A percentile compares a stretch with the other conserved stretches of the same genome.
Evolutionary conservation across 495 filamentous ascomycete species (phyloP).

Genomic region (Hypoxylon subgilvum): DNA sequence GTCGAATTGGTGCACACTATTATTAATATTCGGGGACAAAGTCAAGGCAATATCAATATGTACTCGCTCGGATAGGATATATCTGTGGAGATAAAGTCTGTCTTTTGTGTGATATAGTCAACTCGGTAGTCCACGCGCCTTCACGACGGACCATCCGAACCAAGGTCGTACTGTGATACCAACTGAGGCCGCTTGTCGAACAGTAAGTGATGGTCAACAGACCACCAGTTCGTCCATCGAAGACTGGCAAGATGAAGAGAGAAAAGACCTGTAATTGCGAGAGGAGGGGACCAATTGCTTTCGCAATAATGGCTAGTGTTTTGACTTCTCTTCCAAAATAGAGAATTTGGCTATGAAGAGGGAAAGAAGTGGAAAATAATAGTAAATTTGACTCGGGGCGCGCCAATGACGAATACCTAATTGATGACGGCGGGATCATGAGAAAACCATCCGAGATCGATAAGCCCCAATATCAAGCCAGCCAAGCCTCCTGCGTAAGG

Average conservation of each 20-base stretch:
- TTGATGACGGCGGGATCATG: conserved; percentile 22
- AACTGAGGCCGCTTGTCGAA: conserved; percentile 2
- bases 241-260: neutral
- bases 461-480: neutral
- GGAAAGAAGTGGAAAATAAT: too few relatives aligned
- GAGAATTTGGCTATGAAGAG: neutral
- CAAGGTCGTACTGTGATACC: neutral
- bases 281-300: neutral
- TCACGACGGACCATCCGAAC: conserved; percentile 5
- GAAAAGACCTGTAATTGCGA: neutral
- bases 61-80: neutral
- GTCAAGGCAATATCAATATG: neutral
- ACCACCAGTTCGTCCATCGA: conserved; percentile 24
- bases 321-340: neutral
- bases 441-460: neutral
- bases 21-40: neutral
- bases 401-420: conserved; percentile 28
- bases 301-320: conserved; percentile 2
- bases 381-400: neutral
- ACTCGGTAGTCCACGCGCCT: neutral
- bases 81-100: neutral
- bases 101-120: conserved; percentile 3
- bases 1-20: neutral
- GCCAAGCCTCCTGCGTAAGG: neutral
- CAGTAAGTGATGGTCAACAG: conserved; percentile 11